Evolutionary conservation across 2,329 filamentous ascomycete species (phyloP), one percentile per base, ranked within the genome.

Genomic region (Aspergillus sp.): DNA sequence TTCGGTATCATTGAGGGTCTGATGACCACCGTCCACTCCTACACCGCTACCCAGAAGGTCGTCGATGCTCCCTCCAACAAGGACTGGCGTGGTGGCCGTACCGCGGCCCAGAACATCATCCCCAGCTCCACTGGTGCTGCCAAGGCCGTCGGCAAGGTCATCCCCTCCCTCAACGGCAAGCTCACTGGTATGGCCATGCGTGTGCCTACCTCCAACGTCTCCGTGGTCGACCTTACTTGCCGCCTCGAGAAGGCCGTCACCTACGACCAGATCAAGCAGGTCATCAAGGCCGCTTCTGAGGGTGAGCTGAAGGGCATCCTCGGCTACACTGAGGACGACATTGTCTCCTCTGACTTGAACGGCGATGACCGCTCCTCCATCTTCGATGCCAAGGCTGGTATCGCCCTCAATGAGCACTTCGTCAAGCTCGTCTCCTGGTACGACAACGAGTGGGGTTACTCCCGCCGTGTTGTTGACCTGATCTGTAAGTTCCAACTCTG

Each of bases 81-180:
- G 89, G 94, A 97, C 84, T 99, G 93, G 93, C 89, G 93, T 81
- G 94, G 94, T 86, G 94, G 94, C 78, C 94, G 94, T 82, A 92
- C 90, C 69, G 94, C 94, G 80, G 94, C 94, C 73, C 89, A 95
- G 84, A 97, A 99, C 88, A 97, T 97, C 85, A 97, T 99, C 73
- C 94, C 94, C 79, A 90, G 86, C 83, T 95, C 90, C 85, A 99
- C 94, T 64, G 94, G 94, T 86, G 94, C 94, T 77, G 94, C 94
- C 76, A 99, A 99, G 90, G 94, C 94, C 74, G 94, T 99, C 81
- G 94, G 94, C 82, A 99, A 99, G 88, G 94, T 97, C 82, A 97
- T 97, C 72, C 94, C 94, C 68, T 81, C 85, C 67, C 87, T 99
- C 66, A 97, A 97, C 82, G 94, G 94, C 85, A 99, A 99, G 88